Evolutionary conservation across 1,139 yeast genomes (phyloP).

Genomic region (Kluyveromyces marxianus): DNA sequence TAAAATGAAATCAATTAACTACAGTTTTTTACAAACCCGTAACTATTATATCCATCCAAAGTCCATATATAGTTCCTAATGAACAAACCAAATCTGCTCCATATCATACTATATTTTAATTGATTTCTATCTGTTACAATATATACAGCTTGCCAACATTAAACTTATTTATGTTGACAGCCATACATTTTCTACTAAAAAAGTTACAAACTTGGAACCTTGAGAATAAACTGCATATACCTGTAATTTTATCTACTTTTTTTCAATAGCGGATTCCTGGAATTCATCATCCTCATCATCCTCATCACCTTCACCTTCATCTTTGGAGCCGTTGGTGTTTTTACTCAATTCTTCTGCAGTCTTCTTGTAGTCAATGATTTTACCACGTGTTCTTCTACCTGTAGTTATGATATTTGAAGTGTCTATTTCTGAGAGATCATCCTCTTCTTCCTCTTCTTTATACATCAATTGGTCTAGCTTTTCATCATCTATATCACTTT

Average conservation of each 20-base stretch:
- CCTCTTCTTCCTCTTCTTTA: constrained; percentile 62
- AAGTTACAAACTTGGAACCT: background rate
- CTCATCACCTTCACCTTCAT: constrained; percentile 18
- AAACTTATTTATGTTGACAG: background rate
- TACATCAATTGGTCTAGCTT: constrained; percentile 37
- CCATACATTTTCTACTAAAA: background rate
- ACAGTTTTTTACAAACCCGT: background rate
- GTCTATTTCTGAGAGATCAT: constrained; percentile 78
- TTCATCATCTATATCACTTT: constrained; percentile 51
- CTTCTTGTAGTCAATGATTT: constrained; percentile 76
- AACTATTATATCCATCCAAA: background rate
- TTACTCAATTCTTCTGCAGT: constrained; percentile 71
- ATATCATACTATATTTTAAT: too few relatives aligned
- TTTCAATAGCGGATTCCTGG: constrained; percentile 4
- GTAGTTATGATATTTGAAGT: constrained; percentile 71
- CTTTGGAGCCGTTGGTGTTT: constrained; percentile 18
- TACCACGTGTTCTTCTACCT: constrained; percentile 89
- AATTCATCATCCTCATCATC: constrained; percentile 31
- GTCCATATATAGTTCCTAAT: background rate
- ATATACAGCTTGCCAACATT: too few relatives aligned
- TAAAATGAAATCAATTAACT: constrained; percentile 20
- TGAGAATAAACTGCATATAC: background rate
- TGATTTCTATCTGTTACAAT: too few relatives aligned
- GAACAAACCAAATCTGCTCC: too few relatives aligned
- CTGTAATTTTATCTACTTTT: too few relatives aligned